Evolutionary conservation across 176 grass and related monocot species (phyloP).

Genomic region (Bromus sterilis): DNA sequence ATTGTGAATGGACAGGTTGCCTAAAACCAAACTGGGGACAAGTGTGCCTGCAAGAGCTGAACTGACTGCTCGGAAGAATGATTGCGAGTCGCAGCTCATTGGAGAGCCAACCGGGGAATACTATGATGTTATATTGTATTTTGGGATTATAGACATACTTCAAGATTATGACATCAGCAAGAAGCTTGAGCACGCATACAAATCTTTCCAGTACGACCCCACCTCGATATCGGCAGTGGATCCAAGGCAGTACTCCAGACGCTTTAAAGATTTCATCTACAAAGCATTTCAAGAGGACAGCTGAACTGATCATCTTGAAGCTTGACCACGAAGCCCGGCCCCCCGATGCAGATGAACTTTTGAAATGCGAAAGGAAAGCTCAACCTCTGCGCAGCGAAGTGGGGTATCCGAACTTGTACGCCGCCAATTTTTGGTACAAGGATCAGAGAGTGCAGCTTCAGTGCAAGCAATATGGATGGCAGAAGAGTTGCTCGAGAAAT

Average conservation of each 20-base stretch:
- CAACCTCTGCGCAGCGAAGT: slow-evolving; percentile 1
- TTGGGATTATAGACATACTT: slow-evolving; percentile 94
- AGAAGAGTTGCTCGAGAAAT: slow-evolving; percentile 17
- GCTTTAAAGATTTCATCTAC: slow-evolving; percentile 87
- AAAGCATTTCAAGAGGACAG: slow-evolving; percentile 65
- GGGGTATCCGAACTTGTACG: not conserved
- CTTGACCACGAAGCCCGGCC: not conserved
- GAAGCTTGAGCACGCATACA: slow-evolving; percentile 90
- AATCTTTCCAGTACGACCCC: slow-evolving; percentile 76
- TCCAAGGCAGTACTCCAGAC: slow-evolving; percentile 63
- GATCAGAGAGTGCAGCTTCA: not conserved
- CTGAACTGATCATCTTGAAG: slow-evolving; percentile 3
- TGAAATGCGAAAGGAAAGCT: slow-evolving; percentile 13
- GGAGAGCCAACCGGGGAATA: slow-evolving; percentile 69
- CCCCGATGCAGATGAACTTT: slow-evolving; percentile 3
- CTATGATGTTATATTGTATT: slow-evolving; percentile 63
- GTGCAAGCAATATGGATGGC: not conserved
- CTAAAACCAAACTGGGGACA: slow-evolving; percentile 48
- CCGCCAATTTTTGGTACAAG: not conserved
- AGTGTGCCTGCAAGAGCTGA: slow-evolving; percentile 67
- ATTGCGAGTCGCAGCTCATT: slow-evolving; percentile 39
- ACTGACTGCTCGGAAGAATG: slow-evolving; percentile 43
- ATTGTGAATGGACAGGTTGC: slow-evolving; percentile 36
- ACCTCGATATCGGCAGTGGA: slow-evolving; percentile 87
- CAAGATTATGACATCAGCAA: slow-evolving; percentile 98